Base-by-base conservation (phyloP, 2,329 filamentous ascomycete genomes). In the Botrytis deweyae region DNA sequence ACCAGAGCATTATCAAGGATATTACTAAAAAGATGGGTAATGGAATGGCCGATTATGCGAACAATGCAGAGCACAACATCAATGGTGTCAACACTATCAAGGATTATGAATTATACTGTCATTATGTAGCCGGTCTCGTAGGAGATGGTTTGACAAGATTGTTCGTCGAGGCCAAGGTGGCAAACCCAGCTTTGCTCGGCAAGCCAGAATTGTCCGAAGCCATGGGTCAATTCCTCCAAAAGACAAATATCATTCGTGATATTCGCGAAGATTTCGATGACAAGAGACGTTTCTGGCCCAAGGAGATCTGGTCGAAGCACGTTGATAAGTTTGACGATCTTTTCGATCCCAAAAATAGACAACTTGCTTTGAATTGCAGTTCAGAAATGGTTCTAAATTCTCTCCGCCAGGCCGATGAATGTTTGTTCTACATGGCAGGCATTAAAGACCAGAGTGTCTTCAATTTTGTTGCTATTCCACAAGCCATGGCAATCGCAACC, bases 221-320 rank as follows among this genome's bases (percentile, higher is more conserved):
- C 63, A 99, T 99, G 96, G 96, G 94, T 38, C 92, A 97, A 78
- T 97, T 99, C 84, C 86, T 99, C 75, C 96, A 99, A 82, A 97
- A 99, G 87, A 97, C 94, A 77, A 99, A 99, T 87, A 98, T 99
- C 82, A 98, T 98, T 81, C 93, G 96, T 81, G 96, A 99, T 82
- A 89, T 98, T 76, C 90, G 91, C 79, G 96, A 99, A 83, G 96
- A 99, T 81, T 91, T 91, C 78, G 88, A 93, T 74, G 96, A 98
- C 83, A 91, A 92, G 78, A 90, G 96, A 76, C 90, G 93, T 74
- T 99, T 97, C 88, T 99, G 94, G 90, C 96, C 96, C 69, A 93
- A 92, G 83, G 94, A 97, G 84, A 94, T 99, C 81, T 99, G 96
- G 96, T 94, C 92, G 81, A 97, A 97, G 87, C 91, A 99, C 81